Evolutionary conservation across 208 protist species (phyloP).

Genomic region (Sergeia podlipaevii): DNA sequence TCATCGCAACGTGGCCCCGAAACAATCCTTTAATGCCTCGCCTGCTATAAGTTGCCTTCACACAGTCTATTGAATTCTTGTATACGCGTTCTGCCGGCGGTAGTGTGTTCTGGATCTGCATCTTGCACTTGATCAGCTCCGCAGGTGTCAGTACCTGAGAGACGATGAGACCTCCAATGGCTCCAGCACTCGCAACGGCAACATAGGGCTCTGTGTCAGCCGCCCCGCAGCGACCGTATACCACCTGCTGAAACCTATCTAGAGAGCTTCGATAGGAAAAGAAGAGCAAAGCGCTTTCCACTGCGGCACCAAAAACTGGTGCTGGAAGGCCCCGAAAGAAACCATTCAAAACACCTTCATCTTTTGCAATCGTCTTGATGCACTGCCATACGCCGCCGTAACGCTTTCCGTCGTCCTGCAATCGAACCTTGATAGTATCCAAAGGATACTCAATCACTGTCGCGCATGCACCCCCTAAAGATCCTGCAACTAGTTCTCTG

Average conservation of each 20-base stretch:
- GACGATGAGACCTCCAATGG: slow-evolving; percentile 70
- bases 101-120: slow-evolving; percentile 91
- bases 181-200: slow-evolving; percentile 55
- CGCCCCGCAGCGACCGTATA: slow-evolving; percentile 34
- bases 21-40: slow-evolving; percentile 78
- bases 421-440: slow-evolving; percentile 92
- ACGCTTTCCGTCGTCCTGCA: slow-evolving; percentile 77
- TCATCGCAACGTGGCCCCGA: slow-evolving; percentile 85
- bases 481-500: slow-evolving; percentile 71
- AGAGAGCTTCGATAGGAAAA: slow-evolving; percentile 56
- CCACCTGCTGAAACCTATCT: slow-evolving; percentile 41
- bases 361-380: slow-evolving; percentile 57
- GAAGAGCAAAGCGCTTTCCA: slow-evolving; percentile 87
- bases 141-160: slow-evolving; percentile 83
- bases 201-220: slow-evolving; percentile 68
- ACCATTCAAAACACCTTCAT: slow-evolving; percentile 82
- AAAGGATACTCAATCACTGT: slow-evolving; percentile 90
- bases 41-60: slow-evolving; percentile 44
- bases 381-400: slow-evolving; percentile 63
- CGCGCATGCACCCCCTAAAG: slow-evolving; percentile 64
- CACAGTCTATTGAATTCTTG: slow-evolving; percentile 81
- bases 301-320: slow-evolving; percentile 76
- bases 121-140: slow-evolving; percentile 90
- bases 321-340: slow-evolving; percentile 88
- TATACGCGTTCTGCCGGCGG: slow-evolving; percentile 65